Evolutionary conservation across 768 basidiomycete species (phyloP).

Genomic region (Exsudoporus frostii): DNA sequence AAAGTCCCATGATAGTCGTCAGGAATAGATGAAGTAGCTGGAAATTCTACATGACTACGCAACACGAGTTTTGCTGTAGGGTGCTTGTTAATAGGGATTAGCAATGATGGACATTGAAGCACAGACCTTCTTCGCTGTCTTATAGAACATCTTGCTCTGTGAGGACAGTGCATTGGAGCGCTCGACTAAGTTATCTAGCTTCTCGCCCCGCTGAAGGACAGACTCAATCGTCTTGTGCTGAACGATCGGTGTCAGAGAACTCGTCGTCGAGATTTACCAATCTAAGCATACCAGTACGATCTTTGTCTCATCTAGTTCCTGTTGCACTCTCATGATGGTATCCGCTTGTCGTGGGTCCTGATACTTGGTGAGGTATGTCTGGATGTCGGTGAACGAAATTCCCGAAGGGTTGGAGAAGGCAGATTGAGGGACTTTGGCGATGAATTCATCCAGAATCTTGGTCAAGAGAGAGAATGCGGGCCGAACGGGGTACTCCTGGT

Average conservation of each 20-base stretch:
- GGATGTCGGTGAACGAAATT: conserved; percentile 75
- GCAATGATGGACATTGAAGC: neutral
- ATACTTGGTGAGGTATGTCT: conserved; percentile 82
- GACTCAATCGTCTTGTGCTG: conserved; percentile 99
- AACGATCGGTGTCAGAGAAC: neutral
- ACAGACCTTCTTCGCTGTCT: conserved; percentile 96
- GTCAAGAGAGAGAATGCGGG: conserved; percentile 94
- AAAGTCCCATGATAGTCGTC: conserved; percentile 17
- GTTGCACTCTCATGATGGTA: conserved; percentile 97
- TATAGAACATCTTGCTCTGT: conserved; percentile 98
- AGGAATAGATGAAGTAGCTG: conserved; percentile 10
- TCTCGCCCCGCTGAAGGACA: conserved; percentile 93
- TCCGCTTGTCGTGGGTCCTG: conserved; percentile 98
- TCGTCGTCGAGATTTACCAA: neutral
- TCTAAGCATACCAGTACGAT: conserved; percentile 76
- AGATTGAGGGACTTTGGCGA: conserved; percentile 70
- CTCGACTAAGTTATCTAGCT: conserved; percentile 93
- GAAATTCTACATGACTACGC: conserved; percentile 68
- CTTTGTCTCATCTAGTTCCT: conserved; percentile 98
- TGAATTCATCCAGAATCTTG: conserved; percentile 92
- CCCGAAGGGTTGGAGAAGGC: conserved; percentile 61
- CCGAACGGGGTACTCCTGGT: conserved; percentile 94
- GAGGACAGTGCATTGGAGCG: conserved; percentile 83
- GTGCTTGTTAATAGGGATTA: conserved; percentile 7
- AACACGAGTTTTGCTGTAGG: conserved; percentile 93